Conservation (phyloP, 345 rosid species). For the Sisymbrium irio region DNA sequence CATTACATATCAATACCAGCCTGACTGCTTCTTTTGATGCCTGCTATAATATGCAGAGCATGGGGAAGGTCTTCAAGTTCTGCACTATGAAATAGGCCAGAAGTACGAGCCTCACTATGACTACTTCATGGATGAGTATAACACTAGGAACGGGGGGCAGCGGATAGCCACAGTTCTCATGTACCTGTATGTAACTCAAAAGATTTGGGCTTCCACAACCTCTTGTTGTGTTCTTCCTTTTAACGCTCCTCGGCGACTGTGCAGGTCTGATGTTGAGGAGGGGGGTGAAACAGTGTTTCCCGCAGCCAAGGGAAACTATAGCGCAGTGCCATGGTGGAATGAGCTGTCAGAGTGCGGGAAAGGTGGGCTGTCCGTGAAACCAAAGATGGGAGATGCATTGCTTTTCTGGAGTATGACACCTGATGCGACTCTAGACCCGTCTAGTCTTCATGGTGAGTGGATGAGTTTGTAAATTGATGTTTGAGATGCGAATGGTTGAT, state of each 20-base stretch:
- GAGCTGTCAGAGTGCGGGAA: slow-evolving; percentile 89
- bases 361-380: slow-evolving; percentile 80
- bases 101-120: slow-evolving; percentile 94
- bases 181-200: slow-evolving; percentile 73
- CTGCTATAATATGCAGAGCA: slow-evolving; percentile 49
- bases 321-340: slow-evolving; percentile 88
- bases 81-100: slow-evolving; percentile 93
- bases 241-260: slow-evolving; percentile 23
- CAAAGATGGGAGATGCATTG: slow-evolving; percentile 95
- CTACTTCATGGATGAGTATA: slow-evolving; percentile 82
- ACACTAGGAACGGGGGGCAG: slow-evolving; percentile 91
- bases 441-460: slow-evolving; percentile 86
- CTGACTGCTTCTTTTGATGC: neutral
- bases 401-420: slow-evolving; percentile 99
- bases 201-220: neutral
- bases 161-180: slow-evolving; percentile 92
- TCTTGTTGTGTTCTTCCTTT: neutral
- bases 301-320: slow-evolving; percentile 73
- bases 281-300: slow-evolving; percentile 99
- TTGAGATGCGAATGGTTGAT: neutral
- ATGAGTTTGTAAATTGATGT: slow-evolving; percentile 7
- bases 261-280: slow-evolving; percentile 95
- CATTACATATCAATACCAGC: neutral
- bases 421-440: slow-evolving; percentile 71
- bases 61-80: slow-evolving; percentile 95